phyloP scores from a whole-genome alignment of 768 basidiomycete genomes.

The Podaxis sp. region DNA sequence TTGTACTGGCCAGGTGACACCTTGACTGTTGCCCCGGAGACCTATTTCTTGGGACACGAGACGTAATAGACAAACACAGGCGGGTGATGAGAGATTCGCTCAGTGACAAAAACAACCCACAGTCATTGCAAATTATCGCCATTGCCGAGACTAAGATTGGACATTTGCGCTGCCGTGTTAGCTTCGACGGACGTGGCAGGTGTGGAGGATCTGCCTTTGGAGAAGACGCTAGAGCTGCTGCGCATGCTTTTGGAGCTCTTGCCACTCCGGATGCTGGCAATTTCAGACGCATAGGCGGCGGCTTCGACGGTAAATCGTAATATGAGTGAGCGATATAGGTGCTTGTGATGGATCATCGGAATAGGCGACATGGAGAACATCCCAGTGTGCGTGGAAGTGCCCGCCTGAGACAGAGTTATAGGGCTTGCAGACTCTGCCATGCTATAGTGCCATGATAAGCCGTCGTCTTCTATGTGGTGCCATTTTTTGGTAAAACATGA shows the following conservation, averaged over 20 bases:
- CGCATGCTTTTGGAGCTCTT: slow-evolving; percentile 60
- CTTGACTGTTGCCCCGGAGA: slow-evolving; percentile 86
- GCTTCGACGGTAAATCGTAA: slow-evolving; percentile 25
- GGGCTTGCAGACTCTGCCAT: slow-evolving; percentile 92
- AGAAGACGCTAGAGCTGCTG: slow-evolving; percentile 55
- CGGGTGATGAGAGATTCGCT: slow-evolving; percentile 97
- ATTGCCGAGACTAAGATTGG: slow-evolving; percentile 55
- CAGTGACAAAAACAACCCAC: slow-evolving; percentile 81
- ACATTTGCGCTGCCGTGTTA: slow-evolving; percentile 54
- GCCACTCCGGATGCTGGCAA: slow-evolving; percentile 57
- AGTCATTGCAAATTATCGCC: slow-evolving; percentile 35
- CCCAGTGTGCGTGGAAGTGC: slow-evolving; percentile 89
- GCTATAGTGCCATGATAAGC: slow-evolving; percentile 39
- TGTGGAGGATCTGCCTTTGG: slow-evolving; percentile 55
- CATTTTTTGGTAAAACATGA: slow-evolving; percentile 19
- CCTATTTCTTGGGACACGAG: slow-evolving; percentile 70
- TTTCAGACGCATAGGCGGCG: slow-evolving; percentile 39
- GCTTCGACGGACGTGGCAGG: slow-evolving; percentile 45
- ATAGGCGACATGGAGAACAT: slow-evolving; percentile 62
- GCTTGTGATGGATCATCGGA: slow-evolving; percentile 45
- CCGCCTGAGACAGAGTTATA: slow-evolving; percentile 88
- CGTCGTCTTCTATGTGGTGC: background rate
- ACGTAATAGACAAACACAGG: slow-evolving; percentile 88
- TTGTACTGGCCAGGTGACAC: slow-evolving; percentile 83
- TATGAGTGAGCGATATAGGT: slow-evolving; percentile 45